Base-by-base conservation (phyloP, 2,329 filamentous ascomycete genomes). In the Sporothrix luriei region DNA sequence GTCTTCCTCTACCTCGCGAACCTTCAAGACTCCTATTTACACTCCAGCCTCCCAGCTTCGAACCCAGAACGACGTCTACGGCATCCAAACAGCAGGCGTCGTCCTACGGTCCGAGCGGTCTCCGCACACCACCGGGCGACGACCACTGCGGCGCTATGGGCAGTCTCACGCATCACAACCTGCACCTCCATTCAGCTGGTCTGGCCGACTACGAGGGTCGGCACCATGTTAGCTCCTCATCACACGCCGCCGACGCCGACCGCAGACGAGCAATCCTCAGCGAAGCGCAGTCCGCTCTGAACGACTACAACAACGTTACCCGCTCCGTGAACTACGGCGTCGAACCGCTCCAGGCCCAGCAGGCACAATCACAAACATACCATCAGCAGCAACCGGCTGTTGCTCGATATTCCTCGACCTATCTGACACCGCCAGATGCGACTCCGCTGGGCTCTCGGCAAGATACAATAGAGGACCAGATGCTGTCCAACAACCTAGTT, bases 101-200 rank as follows among this genome's bases (percentile, higher is more conserved):
- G 24, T 52, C 38, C 65, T 46, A 33, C 66, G 66, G 16, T 46
- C 24, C 68, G 13, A 69, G 71, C 68, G 75, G 76, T 51, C 74
- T 78, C 52, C 73, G 70, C 55, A 77, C 77, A 66, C 77, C 76
- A 46, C 76, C 77, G 1, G 65, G 71, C 52, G 76, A 77, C 73
- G 72, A 75, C 52, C 75, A 75, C 9, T 61, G 65, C 24, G 74
- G 75, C 73, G 73, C 74, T n/a, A 76, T 78, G 77, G 76, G 75
- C 55, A 77, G 74, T 52, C 77, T 77, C 19, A 74, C 76, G 10
- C 78, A 65, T 14, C 61, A 49, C 26, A 21, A 65, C 9, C 43
- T 33, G 14, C 61, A 51, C 61, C 59, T 48, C 71, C 76, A 78
- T 69, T 71, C 77, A 66, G 73, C 75, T 19, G 74, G 74, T 55